Evolutionary conservation across 768 basidiomycete genomes (phyloP).

Genomic region (Termitomyces sp.): DNA sequence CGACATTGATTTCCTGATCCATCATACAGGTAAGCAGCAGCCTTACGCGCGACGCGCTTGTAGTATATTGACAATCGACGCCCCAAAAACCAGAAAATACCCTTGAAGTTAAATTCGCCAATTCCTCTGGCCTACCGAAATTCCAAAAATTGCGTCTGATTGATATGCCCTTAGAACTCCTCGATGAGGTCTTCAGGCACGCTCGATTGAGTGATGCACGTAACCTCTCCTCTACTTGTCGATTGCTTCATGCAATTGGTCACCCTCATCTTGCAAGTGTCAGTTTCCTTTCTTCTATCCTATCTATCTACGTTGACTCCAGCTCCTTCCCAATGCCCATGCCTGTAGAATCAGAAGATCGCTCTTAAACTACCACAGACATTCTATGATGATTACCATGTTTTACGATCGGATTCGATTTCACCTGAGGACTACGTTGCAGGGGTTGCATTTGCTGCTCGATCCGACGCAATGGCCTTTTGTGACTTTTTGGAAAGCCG

Average conservation of each 20-base stretch:
- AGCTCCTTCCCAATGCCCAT: not conserved
- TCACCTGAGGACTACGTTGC: not conserved
- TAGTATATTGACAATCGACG: not conserved
- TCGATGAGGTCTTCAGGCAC: not conserved
- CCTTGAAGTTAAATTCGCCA: not conserved
- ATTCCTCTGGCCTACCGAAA: not conserved
- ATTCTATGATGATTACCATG: not conserved
- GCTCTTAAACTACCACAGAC: not conserved
- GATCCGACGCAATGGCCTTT: not conserved
- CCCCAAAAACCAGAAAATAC: not conserved
- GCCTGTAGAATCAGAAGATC: not conserved
- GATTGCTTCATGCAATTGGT: conserved; percentile 1
- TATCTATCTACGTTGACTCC: not conserved
- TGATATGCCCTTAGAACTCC: conserved; percentile 5
- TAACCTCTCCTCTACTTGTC: not conserved
- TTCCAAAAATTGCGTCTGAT: not conserved
- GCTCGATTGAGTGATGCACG: not conserved
- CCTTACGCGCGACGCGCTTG: too few species aligned
- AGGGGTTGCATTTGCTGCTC: not conserved
- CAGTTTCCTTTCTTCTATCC: not conserved
- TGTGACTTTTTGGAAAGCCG: not conserved
- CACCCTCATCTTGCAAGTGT: not conserved
- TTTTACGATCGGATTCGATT: not conserved
- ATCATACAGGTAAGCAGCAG: not conserved
- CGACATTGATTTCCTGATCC: not conserved